These are phyloP conservation scores for Fraxinus albicans DNA, from an alignment of 305 asterid species.

Conservation along the genomic window DNA sequence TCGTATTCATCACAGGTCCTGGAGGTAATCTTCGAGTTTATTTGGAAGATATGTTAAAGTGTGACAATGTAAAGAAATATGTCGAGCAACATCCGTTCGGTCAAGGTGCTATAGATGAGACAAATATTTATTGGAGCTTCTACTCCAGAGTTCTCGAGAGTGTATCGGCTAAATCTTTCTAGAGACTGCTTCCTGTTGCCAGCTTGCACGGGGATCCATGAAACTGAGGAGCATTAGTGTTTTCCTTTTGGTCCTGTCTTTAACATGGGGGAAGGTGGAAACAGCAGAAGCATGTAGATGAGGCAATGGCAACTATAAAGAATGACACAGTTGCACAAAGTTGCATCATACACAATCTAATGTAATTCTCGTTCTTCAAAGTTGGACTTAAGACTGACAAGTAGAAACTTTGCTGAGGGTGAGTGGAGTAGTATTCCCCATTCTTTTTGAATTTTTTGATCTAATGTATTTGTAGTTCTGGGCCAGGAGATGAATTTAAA, in stretches of 20 bases:
- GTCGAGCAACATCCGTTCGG: constrained; percentile 84
- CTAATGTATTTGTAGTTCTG: not conserved
- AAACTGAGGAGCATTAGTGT: not conserved
- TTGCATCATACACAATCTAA: not conserved
- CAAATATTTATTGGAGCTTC: constrained; percentile 58
- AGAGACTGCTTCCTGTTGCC: constrained; percentile 13
- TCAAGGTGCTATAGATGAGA: constrained; percentile 67
- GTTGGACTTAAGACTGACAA: not conserved
- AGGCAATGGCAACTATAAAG: not conserved
- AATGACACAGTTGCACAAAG: not conserved
- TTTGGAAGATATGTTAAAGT: constrained; percentile 60
- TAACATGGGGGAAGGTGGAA: not conserved
- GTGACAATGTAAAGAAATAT: constrained; percentile 54
- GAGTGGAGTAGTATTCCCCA: not conserved
- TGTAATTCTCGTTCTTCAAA: not conserved
- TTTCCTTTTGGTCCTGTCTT: not conserved
- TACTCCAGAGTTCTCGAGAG: constrained; percentile 60
- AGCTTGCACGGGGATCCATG: not conserved
- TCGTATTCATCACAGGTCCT: constrained; percentile 52
- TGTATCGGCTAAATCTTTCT: constrained; percentile 22
- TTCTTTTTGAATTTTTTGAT: not conserved
- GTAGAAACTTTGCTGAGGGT: not conserved
- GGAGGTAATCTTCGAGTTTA: constrained; percentile 80
- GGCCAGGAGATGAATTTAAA: not conserved
- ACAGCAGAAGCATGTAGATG: not conserved